A percentile compares a stretch with the other conserved stretches of the same genome.
Evolutionary conservation across 148 eudicot species (phyloP).

Genomic region (Hydrangea macrophylla): DNA sequence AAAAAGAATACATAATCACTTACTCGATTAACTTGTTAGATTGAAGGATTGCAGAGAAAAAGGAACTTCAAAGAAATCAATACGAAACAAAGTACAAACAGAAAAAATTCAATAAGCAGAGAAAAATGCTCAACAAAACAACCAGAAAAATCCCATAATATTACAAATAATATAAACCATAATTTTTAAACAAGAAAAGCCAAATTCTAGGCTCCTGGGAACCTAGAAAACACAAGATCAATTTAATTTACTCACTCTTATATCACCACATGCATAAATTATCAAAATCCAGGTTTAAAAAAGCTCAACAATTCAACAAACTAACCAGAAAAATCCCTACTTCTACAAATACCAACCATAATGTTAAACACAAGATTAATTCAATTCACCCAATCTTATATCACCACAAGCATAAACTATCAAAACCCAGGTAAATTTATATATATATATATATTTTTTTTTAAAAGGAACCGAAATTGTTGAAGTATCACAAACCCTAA

Average conservation of each 20-base stretch:
- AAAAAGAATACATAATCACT: too few relatives aligned
- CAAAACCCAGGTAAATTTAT: neutral
- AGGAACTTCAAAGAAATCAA: neutral
- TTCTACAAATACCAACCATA: neutral
- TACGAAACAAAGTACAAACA: neutral
- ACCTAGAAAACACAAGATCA: too few relatives aligned
- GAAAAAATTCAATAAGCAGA: neutral
- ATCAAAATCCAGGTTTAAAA: neutral
- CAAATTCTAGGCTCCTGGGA: neutral
- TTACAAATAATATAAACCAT: neutral
- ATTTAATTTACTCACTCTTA: too few relatives aligned
- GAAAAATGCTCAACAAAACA: neutral
- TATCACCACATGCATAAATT: neutral
- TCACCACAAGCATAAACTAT: neutral
- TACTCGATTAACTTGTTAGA: too few relatives aligned
- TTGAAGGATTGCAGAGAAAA: neutral
- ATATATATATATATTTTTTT: too few relatives aligned
- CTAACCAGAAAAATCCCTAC: too few relatives aligned
- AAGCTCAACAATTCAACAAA: neutral
- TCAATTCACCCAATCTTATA: conserved; percentile 1
- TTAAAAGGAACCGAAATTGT: too few relatives aligned
- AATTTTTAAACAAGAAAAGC: neutral
- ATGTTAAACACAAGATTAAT: neutral
- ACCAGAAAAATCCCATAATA: neutral
- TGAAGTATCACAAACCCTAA: conserved; percentile 14